Percentiles rank a stretch among this genome's conserved stretches.
phyloP scores from a whole-genome alignment of 768 basidiomycete species.

The Sporobolomyces phaffii region DNA sequence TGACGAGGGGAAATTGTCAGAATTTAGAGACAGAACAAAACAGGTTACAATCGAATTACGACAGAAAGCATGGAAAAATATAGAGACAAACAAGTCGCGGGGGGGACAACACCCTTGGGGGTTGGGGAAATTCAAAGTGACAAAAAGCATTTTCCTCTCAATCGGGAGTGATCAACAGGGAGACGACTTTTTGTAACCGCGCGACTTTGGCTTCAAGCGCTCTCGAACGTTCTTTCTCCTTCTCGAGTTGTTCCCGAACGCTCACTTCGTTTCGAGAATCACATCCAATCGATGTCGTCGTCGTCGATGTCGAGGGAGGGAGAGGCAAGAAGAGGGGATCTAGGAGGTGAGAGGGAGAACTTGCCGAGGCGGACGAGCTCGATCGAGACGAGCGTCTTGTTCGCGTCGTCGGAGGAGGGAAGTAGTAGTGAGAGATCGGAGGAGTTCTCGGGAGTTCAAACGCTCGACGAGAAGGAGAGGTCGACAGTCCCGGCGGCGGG shows the following conservation, averaged over 20 bases:
- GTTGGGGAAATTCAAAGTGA: too few species aligned
- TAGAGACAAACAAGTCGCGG: too few species aligned
- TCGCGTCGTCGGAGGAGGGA: neutral
- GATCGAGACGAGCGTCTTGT: too few species aligned
- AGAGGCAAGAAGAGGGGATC: neutral
- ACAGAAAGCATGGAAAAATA: too few species aligned
- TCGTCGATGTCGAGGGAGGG: neutral
- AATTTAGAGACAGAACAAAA: too few species aligned
- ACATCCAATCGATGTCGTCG: too few species aligned
- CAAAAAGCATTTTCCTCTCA: neutral
- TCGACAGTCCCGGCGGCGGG: neutral
- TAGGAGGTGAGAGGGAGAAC: neutral
- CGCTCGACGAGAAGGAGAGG: neutral
- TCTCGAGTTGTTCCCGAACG: neutral
- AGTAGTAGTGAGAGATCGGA: neutral
- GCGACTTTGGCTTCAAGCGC: constrained; percentile 3
- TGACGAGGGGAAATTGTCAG: too few species aligned
- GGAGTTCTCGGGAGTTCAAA: neutral
- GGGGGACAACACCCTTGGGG: too few species aligned
- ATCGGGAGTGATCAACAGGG: neutral
- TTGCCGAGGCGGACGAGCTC: neutral
- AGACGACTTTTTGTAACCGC: neutral
- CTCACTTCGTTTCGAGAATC: too few species aligned
- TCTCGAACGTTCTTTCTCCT: neutral
- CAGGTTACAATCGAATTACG: too few species aligned